These are phyloP conservation scores for Tylopilus plumbeoviolaceoides DNA, from an alignment of 768 basidiomycete genomes.

Conservation along the genomic window DNA sequence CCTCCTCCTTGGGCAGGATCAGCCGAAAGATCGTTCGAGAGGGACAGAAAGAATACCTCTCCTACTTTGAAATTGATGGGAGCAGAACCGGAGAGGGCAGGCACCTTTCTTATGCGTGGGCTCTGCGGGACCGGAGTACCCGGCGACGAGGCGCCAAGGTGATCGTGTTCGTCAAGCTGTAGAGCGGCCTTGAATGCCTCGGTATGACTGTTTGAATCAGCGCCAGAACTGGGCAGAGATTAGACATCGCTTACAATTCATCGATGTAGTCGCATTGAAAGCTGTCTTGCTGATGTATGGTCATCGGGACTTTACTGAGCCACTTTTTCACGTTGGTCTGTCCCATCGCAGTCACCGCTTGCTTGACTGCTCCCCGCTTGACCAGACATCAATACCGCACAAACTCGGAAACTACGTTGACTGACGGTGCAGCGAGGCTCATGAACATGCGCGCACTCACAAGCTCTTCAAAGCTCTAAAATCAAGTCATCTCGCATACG, in stretches of 20 bases:
- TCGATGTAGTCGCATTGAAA: conserved; percentile 61
- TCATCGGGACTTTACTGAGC: conserved; percentile 50
- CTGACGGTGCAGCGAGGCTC: conserved; percentile 43
- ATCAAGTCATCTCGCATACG: neutral
- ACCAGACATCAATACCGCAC: conserved; percentile 67
- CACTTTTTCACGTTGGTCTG: conserved; percentile 76
- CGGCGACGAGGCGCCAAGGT: conserved; percentile 21
- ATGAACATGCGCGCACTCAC: conserved; percentile 54
- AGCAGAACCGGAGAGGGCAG: conserved; percentile 83
- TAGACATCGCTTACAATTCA: conserved; percentile 53
- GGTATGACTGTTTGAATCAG: conserved; percentile 47
- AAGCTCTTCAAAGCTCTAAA: conserved; percentile 78
- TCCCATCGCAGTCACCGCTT: conserved; percentile 58
- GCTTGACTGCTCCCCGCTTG: conserved; percentile 62
- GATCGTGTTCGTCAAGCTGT: conserved; percentile 48
- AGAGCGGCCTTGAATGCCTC: conserved; percentile 77
- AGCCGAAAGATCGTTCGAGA: neutral
- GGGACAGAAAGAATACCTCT: conserved; percentile 43
- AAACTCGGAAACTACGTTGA: conserved; percentile 62
- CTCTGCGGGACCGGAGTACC: conserved; percentile 27
- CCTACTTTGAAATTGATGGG: conserved; percentile 87
- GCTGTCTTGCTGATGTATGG: conserved; percentile 9
- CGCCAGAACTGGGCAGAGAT: neutral
- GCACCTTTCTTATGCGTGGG: conserved; percentile 69
- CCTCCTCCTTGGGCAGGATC: conserved; percentile 31